These are phyloP conservation scores for Telfairia occidentalis DNA, from an alignment of 331 rosid genomes.

Conservation along the genomic window DNA sequence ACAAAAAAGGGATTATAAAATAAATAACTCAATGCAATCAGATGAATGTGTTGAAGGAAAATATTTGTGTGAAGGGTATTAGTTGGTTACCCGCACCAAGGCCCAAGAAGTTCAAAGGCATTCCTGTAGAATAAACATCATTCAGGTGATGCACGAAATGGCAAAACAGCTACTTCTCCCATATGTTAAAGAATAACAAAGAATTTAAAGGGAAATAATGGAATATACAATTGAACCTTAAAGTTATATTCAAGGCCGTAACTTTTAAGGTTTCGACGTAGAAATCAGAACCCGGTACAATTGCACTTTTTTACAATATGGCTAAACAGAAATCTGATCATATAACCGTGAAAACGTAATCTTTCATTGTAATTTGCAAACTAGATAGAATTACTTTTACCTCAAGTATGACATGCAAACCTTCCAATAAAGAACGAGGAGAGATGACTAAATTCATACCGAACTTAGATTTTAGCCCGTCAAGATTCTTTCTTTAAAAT, in stretches of 20 bases:
- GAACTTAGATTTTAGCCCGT: not conserved
- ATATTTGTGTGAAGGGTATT: conserved; percentile 1
- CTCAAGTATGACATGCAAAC: not conserved
- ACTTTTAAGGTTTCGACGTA: not conserved
- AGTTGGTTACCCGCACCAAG: conserved; percentile 62
- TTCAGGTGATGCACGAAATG: not conserved
- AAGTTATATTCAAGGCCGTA: not conserved
- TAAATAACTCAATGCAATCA: not conserved
- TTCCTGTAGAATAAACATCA: conserved; percentile 34
- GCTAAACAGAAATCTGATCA: not conserved
- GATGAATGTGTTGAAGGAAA: not conserved
- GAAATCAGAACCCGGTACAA: not conserved
- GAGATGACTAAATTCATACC: not conserved
- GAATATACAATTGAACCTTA: not conserved
- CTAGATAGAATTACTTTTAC: not conserved
- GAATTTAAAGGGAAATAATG: not conserved
- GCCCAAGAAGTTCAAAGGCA: conserved; percentile 84
- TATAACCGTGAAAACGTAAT: not conserved
- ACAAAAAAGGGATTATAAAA: conserved; percentile 16
- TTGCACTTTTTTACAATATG: not conserved
- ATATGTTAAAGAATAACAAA: not conserved
- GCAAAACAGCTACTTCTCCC: not conserved
- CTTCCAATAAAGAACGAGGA: not conserved
- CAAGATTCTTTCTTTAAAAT: not conserved
- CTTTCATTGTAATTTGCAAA: not conserved